Percentiles rank a stretch among this genome's conserved stretches.
Conservation (phyloP, 164 flowering plant genomes). For the Liriodendron chinense region DNA sequence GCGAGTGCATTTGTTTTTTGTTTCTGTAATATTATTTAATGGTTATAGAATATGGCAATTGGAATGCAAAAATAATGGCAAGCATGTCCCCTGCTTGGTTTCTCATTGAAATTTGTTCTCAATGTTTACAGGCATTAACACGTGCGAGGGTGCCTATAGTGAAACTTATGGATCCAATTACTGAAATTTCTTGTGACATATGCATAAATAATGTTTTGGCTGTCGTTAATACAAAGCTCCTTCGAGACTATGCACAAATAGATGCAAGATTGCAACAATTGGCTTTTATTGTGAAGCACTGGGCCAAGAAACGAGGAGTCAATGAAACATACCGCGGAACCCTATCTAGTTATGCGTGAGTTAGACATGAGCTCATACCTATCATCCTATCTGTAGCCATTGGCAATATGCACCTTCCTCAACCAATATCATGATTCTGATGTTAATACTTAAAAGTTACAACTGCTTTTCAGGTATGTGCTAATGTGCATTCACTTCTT, state of each 20-base stretch:
- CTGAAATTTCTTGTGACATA: constrained; percentile 93
- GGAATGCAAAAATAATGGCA: background rate
- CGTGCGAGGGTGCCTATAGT: constrained; percentile 98
- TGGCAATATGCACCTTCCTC: background rate
- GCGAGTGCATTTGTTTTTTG: background rate
- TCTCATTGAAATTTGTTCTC: constrained; percentile 6
- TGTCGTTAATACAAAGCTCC: constrained; percentile 91
- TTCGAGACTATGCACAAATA: constrained; percentile 82
- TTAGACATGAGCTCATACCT: constrained; percentile 16
- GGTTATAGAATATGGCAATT: background rate
- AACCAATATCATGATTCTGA: background rate
- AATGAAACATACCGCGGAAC: constrained; percentile 97
- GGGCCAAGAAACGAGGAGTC: constrained; percentile 95
- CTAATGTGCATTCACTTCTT: constrained; percentile 98
- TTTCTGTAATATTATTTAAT: too few relatives aligned
- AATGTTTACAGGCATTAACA: constrained; percentile 64
- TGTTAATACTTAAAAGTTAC: constrained; percentile 4
- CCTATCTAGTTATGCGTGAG: constrained; percentile 98
- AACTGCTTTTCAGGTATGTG: constrained; percentile 72
- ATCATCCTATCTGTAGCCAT: background rate
- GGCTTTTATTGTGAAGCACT: constrained; percentile 93
- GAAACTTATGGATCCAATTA: constrained; percentile 94
- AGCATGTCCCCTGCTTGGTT: background rate
- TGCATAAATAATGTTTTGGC: constrained; percentile 94
- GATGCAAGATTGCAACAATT: constrained; percentile 80